phyloP scores from a whole-genome alignment of 1,284 basidiomycete species.

The Thecaphora frezii region DNA sequence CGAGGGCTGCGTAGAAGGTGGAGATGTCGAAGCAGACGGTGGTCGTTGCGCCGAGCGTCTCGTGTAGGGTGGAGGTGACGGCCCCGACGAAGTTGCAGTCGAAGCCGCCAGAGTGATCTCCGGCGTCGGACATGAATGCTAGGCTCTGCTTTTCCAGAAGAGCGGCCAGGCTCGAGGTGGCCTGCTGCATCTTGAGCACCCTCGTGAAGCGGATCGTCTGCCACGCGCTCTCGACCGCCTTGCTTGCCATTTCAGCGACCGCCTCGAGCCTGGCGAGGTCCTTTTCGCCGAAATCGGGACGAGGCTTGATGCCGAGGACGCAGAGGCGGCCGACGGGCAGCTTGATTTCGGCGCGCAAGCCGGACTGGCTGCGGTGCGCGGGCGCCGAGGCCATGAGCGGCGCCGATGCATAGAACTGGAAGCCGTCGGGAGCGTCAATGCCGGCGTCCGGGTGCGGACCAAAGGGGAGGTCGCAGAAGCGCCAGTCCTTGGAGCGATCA shows the following conservation, averaged over 20 bases:
- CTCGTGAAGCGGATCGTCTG: background rate
- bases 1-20: background rate
- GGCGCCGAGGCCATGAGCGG: slow-evolving; percentile 1
- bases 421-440: background rate
- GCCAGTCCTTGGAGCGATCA: background rate
- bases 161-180: background rate
- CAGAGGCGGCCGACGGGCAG: background rate
- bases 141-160: background rate
- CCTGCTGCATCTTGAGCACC: background rate
- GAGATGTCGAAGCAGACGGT: background rate
- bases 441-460: background rate
- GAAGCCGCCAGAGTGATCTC: background rate
- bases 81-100: background rate
- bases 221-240: background rate
- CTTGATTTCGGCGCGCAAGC: background rate
- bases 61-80: background rate
- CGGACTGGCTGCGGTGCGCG: background rate
- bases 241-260: background rate
- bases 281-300: background rate
- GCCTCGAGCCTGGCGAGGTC: background rate
- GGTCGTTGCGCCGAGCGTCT: background rate
- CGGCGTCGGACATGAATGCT: background rate
- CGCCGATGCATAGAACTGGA: slow-evolving; percentile 1
- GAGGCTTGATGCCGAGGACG: background rate
- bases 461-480: background rate